phyloP scores from a whole-genome alignment of 306 rosid species.

The Cyamopsis tetragonoloba region DNA sequence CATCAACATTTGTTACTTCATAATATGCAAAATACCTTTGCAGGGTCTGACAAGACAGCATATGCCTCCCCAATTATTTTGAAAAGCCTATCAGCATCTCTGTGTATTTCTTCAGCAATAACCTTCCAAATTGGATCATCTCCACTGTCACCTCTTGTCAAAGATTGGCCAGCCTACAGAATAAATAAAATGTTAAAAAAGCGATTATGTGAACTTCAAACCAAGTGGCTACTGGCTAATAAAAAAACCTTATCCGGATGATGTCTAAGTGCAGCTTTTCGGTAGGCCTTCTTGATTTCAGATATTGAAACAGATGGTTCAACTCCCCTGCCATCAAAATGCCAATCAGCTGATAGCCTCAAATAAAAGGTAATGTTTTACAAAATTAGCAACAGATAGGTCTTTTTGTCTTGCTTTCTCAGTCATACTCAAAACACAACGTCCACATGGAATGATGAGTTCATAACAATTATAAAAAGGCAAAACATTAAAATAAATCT shows the following conservation, averaged over 20 bases:
- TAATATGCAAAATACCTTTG: conserved; percentile 55
- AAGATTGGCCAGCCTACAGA: conserved; percentile 78
- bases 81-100: conserved; percentile 78
- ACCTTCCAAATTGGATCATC: conserved; percentile 77
- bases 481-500: not conserved
- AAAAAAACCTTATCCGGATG: conserved; percentile 91
- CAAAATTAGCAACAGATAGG: conserved; percentile 4
- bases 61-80: conserved; percentile 92
- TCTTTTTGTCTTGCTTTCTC: not conserved
- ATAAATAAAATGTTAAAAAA: conserved; percentile 26
- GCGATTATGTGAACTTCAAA: not conserved
- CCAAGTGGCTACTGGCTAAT: conserved; percentile 5
- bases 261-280: conserved; percentile 97
- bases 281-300: conserved; percentile 94
- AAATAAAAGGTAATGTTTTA: conserved; percentile 13
- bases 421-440: not conserved
- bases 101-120: conserved; percentile 73
- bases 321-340: conserved; percentile 72
- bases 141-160: conserved; percentile 70
- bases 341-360: conserved; percentile 24
- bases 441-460: conserved; percentile 4
- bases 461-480: not conserved
- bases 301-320: conserved; percentile 74
- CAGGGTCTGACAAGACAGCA: conserved; percentile 75
- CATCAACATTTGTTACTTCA: conserved; percentile 5